A percentile compares a stretch with the other conserved stretches of the same genome.
These are phyloP conservation scores for Aspergillus intermedius DNA, from an alignment of 2,329 filamentous ascomycete genomes.

Conservation along the genomic window DNA sequence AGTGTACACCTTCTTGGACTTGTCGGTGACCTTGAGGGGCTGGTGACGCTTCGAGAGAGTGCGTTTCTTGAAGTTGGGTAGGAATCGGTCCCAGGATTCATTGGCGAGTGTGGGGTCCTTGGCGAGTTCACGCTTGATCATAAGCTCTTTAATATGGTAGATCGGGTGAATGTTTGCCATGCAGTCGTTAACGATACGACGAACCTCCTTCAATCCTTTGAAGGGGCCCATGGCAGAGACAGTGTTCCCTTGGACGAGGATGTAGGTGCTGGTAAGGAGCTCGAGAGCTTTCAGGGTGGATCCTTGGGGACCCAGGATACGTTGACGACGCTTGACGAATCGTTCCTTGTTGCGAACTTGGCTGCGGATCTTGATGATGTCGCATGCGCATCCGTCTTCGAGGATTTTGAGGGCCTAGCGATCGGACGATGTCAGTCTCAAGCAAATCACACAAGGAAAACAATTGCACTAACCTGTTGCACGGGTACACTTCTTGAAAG, in stretches of 20 bases:
- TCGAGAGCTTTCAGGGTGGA: slow-evolving; percentile 92
- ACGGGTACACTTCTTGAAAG: slow-evolving; percentile 86
- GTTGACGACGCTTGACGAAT: slow-evolving; percentile 89
- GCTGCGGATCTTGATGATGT: slow-evolving; percentile 91
- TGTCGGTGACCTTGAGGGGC: slow-evolving; percentile 83
- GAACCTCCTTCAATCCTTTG: slow-evolving; percentile 88
- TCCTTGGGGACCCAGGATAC: slow-evolving; percentile 85
- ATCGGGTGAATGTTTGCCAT: slow-evolving; percentile 90
- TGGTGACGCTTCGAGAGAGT: slow-evolving; percentile 75
- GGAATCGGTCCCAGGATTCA: slow-evolving; percentile 92
- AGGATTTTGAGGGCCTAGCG: slow-evolving; percentile 75
- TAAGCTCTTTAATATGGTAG: slow-evolving; percentile 90
- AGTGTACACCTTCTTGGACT: slow-evolving; percentile 89
- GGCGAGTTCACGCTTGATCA: slow-evolving; percentile 87
- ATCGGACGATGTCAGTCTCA: not conserved
- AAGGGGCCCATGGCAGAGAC: slow-evolving; percentile 87
- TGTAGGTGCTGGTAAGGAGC: slow-evolving; percentile 82
- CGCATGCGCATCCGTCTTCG: slow-evolving; percentile 83
- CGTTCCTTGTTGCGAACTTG: slow-evolving; percentile 89
- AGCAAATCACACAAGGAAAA: slow-evolving; percentile 1
- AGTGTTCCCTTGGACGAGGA: slow-evolving; percentile 94
- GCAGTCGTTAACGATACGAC: slow-evolving; percentile 84
- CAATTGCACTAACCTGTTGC: slow-evolving; percentile 52
- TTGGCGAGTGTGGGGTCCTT: slow-evolving; percentile 80
- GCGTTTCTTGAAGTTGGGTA: slow-evolving; percentile 95